These are phyloP conservation scores for Eucalyptus pauciflora DNA, from an alignment of 345 rosid species.

Conservation along the genomic window DNA sequence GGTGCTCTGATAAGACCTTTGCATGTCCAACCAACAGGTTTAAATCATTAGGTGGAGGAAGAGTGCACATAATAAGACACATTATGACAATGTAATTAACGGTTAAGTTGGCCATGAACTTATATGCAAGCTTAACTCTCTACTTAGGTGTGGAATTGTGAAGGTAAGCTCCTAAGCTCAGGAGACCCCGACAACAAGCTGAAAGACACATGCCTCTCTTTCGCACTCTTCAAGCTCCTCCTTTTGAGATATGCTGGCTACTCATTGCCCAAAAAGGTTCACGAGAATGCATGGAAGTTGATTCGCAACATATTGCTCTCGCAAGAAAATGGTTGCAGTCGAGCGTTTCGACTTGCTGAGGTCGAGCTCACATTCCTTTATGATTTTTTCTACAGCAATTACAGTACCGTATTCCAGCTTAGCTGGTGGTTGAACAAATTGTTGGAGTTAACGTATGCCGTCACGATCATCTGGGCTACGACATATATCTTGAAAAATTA, in stretches of 20 bases:
- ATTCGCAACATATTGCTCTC: not conserved
- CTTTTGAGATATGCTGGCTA: not conserved
- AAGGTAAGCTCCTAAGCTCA: not conserved
- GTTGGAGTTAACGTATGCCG: fast-evolving
- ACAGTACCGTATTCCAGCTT: not conserved
- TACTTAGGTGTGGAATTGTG: not conserved
- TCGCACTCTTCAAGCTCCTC: not conserved
- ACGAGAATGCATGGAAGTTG: not conserved
- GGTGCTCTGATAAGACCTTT: fast-evolving
- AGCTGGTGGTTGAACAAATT: not conserved
- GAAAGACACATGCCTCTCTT: not conserved
- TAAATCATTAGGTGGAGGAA: no score
- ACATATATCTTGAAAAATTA: no score
- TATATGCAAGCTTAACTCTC: not conserved
- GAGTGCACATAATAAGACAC: fast-evolving
- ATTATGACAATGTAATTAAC: not conserved
- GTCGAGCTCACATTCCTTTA: not conserved
- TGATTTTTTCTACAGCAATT: not conserved
- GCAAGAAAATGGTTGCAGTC: not conserved
- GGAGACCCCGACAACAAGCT: not conserved
- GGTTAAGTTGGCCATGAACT: not conserved
- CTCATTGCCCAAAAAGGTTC: not conserved
- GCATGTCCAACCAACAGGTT: no score
- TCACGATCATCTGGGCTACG: not conserved
- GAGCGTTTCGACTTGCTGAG: not conserved